Evolutionary conservation across 2,329 filamentous ascomycete genomes (phyloP), one percentile per base, ranked within the genome.

Genomic region (Penicillium sumatraense): DNA sequence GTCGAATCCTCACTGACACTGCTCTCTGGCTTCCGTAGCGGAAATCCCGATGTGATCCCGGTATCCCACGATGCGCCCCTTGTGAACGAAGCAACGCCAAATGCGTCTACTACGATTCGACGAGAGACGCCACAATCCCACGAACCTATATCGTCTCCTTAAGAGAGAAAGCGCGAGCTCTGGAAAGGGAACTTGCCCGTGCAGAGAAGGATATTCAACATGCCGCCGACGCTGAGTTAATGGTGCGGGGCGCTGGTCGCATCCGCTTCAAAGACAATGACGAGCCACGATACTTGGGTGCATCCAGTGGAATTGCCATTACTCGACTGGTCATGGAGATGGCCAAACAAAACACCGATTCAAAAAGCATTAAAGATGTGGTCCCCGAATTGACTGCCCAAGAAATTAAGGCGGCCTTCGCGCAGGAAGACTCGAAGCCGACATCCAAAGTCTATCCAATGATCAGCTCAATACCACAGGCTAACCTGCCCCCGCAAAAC

Each of bases 21-120:
- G 49, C 16, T 44, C 16, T 44, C 45, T 57, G 60, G 42, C 51
- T 51, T 35, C 46, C 54, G 55, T 70, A 96, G 93, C 88, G 93
- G 68, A 99, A 99, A 81, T 98, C 93, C 33, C 84, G 92, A 80
- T 99, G 95, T 80, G 95, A 98, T 76, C 90, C 95, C 3, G 90
- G 90, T 13, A 84, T 99, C 20, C 95, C 95, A 36, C 89, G 90
- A 69, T 99, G 95, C 75, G 84, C 91, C 16, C 93, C 93, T 20
- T 99, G 95, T 78, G 92, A 97, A 77, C 86, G 93, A 65, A 93
- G 91, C 60, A 93, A 93, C 68, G 91, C 92, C 26, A 84, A 87
- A 57, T 99, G 95, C 83, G 93, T 97, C 71, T 99, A 98, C 78
- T 96, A 89, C 73, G 95, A 99, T 75, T 91, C 92, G 26, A 83